phyloP scores from a whole-genome alignment of 805 yeast genomes.

The Lachancea sp. region DNA sequence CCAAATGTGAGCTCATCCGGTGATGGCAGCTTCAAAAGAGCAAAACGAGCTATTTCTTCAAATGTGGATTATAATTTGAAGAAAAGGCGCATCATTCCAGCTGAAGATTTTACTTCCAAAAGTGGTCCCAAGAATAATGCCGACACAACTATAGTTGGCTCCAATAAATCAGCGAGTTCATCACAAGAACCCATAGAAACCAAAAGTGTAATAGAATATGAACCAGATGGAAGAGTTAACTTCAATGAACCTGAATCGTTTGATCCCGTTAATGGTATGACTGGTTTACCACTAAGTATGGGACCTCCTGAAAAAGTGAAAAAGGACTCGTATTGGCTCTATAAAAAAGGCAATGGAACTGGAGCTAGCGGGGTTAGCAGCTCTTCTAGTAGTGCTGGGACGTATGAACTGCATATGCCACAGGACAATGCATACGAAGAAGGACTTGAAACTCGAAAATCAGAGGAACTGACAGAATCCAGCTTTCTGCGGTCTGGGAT shows the following conservation, averaged over 20 bases:
- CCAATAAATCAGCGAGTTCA: neutral
- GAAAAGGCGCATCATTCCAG: slow-evolving; percentile 27
- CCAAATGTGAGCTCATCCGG: slow-evolving; percentile 9
- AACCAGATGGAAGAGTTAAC: slow-evolving; percentile 17
- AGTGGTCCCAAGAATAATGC: neutral
- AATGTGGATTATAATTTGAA: slow-evolving; percentile 32
- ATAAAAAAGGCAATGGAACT: slow-evolving; percentile 24
- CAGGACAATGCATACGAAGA: slow-evolving; percentile 21
- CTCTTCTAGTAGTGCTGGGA: slow-evolving; percentile 28
- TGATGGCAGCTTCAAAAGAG: slow-evolving; percentile 16
- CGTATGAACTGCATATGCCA: slow-evolving; percentile 33
- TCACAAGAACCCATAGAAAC: neutral
- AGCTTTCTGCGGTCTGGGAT: slow-evolving; percentile 29
- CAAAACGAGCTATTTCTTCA: slow-evolving; percentile 26
- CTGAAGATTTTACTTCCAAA: slow-evolving; percentile 14
- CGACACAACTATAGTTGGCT: neutral
- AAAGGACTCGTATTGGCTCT: slow-evolving; percentile 50
- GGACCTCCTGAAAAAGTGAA: slow-evolving; percentile 56
- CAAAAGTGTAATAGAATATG: slow-evolving; percentile 2
- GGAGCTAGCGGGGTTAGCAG: slow-evolving; percentile 17
- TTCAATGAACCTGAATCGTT: slow-evolving; percentile 52
- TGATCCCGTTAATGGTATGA: slow-evolving; percentile 50
- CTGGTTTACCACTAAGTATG: slow-evolving; percentile 70
- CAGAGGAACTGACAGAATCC: slow-evolving; percentile 31
- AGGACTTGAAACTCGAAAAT: slow-evolving; percentile 30